Conservation (phyloP, 257 asterid genomes). For the Solanum boliviense region DNA sequence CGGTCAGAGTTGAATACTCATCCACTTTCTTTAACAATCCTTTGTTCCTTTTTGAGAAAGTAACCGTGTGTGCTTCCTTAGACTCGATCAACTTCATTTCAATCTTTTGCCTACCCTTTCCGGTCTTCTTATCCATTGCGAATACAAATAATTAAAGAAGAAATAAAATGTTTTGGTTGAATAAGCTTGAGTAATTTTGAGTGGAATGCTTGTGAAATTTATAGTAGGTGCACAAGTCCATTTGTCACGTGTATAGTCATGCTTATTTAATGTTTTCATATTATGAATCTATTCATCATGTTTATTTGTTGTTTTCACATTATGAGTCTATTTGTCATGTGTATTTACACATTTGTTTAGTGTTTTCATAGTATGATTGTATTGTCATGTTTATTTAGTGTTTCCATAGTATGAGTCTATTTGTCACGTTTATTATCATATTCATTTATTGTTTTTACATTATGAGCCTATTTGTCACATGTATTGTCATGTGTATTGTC, state of each 20-base stretch:
- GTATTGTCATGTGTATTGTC: not conserved
- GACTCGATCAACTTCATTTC: not conserved
- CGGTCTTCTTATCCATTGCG: not conserved
- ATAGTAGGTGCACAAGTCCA: not conserved
- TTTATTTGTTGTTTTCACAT: not conserved
- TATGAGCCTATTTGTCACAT: not conserved
- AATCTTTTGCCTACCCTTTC: not conserved
- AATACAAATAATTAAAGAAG: not conserved
- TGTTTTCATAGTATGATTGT: not conserved
- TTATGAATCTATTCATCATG: not conserved
- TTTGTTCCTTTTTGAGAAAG: not conserved
- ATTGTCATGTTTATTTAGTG: not conserved
- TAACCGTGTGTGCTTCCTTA: fast-evolving
- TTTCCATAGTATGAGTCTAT: not conserved
- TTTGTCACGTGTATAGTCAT: not conserved
- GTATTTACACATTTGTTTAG: not conserved
- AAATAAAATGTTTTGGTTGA: not conserved
- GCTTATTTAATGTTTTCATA: not conserved
- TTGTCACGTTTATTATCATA: not conserved
- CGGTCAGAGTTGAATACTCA: not conserved
- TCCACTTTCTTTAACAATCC: not conserved
- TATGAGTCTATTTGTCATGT: not conserved
- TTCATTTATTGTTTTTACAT: not conserved
- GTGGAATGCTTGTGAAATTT: not conserved
- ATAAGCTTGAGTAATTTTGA: not conserved